Evolutionary conservation across 805 yeast genomes (phyloP).

Genomic region (Nakazawaea wyomingensis): DNA sequence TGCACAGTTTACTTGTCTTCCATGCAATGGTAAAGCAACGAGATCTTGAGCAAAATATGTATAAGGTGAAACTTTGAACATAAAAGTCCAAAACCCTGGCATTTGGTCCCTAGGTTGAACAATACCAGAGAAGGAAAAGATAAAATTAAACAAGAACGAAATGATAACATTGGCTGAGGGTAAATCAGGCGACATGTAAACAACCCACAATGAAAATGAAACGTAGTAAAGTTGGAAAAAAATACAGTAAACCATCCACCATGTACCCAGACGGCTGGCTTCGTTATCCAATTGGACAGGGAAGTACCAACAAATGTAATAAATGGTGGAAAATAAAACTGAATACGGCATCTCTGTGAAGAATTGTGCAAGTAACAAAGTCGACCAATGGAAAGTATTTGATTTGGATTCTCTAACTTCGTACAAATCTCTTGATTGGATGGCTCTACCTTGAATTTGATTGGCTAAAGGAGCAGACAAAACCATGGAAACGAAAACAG

Average conservation of each 20-base stretch:
- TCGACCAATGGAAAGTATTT: constrained; percentile 61
- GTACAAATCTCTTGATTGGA: constrained; percentile 46
- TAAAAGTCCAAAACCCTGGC: constrained; percentile 47
- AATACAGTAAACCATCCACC: constrained; percentile 28
- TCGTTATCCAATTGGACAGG: constrained; percentile 33
- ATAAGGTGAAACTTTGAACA: constrained; percentile 41
- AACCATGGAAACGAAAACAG: constrained; percentile 51
- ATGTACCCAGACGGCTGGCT: constrained; percentile 28
- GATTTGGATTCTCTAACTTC: constrained; percentile 62
- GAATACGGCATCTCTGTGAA: constrained; percentile 55
- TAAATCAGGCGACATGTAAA: constrained; percentile 38
- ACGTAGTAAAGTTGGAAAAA: constrained; percentile 25
- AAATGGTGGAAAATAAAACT: constrained; percentile 38
- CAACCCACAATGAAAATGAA: constrained; percentile 34
- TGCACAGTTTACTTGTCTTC: constrained; percentile 31
- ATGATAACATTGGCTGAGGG: constrained; percentile 37
- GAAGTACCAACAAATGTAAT: constrained; percentile 42
- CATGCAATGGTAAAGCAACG: constrained; percentile 34
- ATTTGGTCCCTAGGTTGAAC: constrained; percentile 37
- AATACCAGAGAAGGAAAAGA: constrained; percentile 34
- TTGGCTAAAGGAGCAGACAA: constrained; percentile 52
- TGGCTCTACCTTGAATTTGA: constrained; percentile 53
- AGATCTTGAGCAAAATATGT: constrained; percentile 42
- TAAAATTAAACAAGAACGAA: constrained; percentile 30
- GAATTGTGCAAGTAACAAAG: constrained; percentile 45